phyloP scores from a whole-genome alignment of 2,329 filamentous ascomycete species.

The Pseudodiploospora longispora region DNA sequence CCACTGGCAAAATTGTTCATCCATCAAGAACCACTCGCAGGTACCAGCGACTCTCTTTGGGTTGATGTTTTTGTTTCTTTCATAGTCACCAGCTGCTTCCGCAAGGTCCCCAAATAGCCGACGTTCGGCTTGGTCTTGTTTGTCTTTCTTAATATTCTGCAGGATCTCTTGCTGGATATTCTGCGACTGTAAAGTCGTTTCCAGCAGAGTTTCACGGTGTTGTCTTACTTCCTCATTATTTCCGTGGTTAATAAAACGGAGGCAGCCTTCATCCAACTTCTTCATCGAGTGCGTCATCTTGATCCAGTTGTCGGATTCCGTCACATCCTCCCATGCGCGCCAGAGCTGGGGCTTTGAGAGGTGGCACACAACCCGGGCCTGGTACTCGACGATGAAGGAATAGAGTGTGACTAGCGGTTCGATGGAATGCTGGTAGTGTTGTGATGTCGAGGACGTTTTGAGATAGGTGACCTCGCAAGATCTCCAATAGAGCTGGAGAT shows the following conservation, averaged over 20 bases:
- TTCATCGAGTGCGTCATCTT: background rate
- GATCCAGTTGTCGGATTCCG: constrained; percentile 6
- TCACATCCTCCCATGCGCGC: constrained; percentile 9
- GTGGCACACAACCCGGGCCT: background rate
- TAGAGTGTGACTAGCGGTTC: background rate
- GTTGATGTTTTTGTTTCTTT: constrained; percentile 19
- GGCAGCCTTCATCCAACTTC: background rate
- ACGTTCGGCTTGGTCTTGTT: too few species aligned
- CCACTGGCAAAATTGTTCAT: constrained; percentile 19
- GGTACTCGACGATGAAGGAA: background rate
- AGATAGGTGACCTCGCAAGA: constrained; percentile 11
- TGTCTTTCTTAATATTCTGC: background rate
- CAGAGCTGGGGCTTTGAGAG: constrained; percentile 10
- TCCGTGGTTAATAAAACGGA: background rate
- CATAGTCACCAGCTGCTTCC: too few species aligned
- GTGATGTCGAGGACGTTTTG: background rate
- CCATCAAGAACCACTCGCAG: constrained; percentile 24
- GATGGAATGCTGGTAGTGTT: background rate
- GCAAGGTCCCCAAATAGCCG: too few species aligned
- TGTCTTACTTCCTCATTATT: background rate
- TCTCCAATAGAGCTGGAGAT: constrained; percentile 10
- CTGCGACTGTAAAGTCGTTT: background rate
- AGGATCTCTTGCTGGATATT: background rate
- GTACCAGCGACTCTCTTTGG: constrained; percentile 19
- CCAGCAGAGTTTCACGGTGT: background rate